phyloP scores from a whole-genome alignment of 1,284 basidiomycete genomes.

The Trichosporon coremiiforme region DNA sequence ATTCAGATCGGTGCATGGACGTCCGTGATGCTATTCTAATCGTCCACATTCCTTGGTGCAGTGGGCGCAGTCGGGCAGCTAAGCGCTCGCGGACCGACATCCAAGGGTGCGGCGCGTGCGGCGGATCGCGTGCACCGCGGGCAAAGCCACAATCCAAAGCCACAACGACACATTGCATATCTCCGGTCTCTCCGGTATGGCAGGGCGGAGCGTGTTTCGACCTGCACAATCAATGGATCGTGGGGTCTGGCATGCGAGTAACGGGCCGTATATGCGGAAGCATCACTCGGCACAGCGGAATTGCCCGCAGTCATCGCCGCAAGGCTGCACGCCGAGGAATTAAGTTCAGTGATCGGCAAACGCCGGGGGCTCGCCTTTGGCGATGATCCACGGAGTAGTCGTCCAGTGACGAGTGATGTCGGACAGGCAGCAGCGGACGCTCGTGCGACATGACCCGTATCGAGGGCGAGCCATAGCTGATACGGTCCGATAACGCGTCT shows the following conservation, averaged over 20 bases:
- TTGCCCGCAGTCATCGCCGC: conserved; percentile 1
- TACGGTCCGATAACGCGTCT: background rate
- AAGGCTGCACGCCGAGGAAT: background rate
- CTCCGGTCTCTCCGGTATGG: background rate
- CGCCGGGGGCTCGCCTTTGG: background rate
- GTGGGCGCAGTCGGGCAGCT: background rate
- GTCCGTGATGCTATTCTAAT: background rate
- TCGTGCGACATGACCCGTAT: background rate
- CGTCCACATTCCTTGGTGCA: background rate
- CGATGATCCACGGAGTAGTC: background rate
- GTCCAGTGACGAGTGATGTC: background rate
- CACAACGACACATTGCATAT: background rate
- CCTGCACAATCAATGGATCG: background rate
- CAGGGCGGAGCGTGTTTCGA: background rate
- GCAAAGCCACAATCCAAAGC: background rate
- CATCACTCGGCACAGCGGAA: background rate
- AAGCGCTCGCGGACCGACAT: background rate
- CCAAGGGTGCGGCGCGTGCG: background rate
- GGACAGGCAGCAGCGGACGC: background rate
- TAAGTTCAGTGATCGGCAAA: background rate
- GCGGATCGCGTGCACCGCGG: background rate
- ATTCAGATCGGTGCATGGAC: background rate
- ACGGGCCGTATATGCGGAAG: background rate
- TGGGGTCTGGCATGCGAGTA: background rate
- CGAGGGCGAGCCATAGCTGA: background rate